Conservation (phyloP, 139 green algal genomes). For the Desmodesmus armatus region DNA sequence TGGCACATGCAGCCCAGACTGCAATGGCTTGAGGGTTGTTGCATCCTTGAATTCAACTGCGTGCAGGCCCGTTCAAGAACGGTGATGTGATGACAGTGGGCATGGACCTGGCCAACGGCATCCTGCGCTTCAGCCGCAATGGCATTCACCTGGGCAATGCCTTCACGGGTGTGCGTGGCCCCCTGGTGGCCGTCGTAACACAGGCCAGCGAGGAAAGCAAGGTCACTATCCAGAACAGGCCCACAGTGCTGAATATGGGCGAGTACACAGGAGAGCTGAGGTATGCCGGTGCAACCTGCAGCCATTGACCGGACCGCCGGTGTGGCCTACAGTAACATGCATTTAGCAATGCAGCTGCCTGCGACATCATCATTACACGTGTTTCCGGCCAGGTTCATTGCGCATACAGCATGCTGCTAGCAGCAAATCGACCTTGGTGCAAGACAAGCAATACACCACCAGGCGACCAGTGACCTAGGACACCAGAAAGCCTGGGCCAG, state of each 20-base stretch:
- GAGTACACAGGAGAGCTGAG: conserved; percentile 72
- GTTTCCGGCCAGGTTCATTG: too few relatives aligned
- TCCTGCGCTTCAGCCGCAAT: conserved; percentile 64
- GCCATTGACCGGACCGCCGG: background rate
- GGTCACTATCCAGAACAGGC: conserved; percentile 76
- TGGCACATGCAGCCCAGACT: too few relatives aligned
- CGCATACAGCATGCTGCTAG: too few relatives aligned
- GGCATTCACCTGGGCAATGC: conserved; percentile 63
- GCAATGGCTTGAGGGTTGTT: too few relatives aligned
- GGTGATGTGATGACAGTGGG: conserved; percentile 73
- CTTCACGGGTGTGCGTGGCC: conserved; percentile 60
- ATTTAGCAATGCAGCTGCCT: background rate
- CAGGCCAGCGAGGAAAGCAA: conserved; percentile 72
- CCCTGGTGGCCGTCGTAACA: conserved; percentile 68
- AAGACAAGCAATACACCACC: too few relatives aligned
- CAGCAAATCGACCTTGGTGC: too few relatives aligned
- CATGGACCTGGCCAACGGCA: conserved; percentile 57
- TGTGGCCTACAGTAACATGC: background rate
- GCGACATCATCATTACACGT: background rate
- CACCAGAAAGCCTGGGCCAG: too few relatives aligned
- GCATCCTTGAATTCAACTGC: too few relatives aligned
- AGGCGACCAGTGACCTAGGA: too few relatives aligned
- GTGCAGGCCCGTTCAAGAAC: conserved; percentile 59
- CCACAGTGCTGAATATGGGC: conserved; percentile 73
- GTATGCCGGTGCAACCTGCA: conserved; percentile 13